Percentiles rank a stretch among this genome's conserved stretches.
These are phyloP conservation scores for Chara braunii DNA, from an alignment of 139 green algal genomes.

Conservation along the genomic window DNA sequence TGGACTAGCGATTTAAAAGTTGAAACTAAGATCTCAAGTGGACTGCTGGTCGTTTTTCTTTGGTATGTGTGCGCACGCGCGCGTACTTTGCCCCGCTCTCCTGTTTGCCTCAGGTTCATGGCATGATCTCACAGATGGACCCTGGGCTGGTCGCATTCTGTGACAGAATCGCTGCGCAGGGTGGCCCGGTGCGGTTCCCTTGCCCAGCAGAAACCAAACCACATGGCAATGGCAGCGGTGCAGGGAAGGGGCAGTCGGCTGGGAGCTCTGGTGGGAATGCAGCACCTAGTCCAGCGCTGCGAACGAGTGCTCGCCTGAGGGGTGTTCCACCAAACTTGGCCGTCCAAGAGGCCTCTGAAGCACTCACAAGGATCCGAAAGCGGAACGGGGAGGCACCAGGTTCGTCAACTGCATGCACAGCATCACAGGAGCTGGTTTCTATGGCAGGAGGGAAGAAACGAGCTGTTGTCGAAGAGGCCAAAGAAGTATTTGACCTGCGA, in stretches of 20 bases:
- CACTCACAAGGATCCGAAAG: not conserved
- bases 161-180: slow-evolving; percentile 24
- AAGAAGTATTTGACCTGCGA: not conserved
- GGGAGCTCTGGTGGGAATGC: not conserved
- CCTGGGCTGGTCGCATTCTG: slow-evolving; percentile 8
- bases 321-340: slow-evolving; percentile 17
- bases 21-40: too few species aligned
- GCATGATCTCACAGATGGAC: slow-evolving; percentile 38
- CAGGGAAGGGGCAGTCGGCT: not conserved
- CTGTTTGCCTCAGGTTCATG: slow-evolving; percentile 26
- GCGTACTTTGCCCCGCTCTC: too few species aligned
- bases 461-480: not conserved
- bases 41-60: too few species aligned
- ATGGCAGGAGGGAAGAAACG: not conserved
- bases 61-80: too few species aligned
- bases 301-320: slow-evolving; percentile 10
- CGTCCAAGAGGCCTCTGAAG: slow-evolving; percentile 7
- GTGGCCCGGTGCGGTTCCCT: slow-evolving; percentile 6
- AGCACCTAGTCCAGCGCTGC: not conserved
- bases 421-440: not conserved
- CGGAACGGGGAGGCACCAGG: slow-evolving; percentile 1
- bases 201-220: not conserved
- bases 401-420: not conserved
- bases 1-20: too few species aligned
- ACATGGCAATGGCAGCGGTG: too few species aligned